Conservation (phyloP, 371 early-diverging fungal genomes). For the Haplosporangium sp. region DNA sequence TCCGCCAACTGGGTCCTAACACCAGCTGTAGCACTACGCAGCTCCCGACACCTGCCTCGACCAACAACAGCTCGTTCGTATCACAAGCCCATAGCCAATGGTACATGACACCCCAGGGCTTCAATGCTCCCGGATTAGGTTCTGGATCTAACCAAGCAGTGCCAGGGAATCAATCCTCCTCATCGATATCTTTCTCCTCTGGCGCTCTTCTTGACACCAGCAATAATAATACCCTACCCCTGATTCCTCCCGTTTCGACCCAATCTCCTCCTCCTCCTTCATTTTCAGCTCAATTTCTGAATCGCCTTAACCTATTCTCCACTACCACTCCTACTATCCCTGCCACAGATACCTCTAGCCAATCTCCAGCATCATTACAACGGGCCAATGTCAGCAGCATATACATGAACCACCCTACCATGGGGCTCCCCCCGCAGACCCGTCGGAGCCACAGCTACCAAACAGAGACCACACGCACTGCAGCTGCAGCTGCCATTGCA, state of each 20-base stretch:
- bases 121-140: neutral
- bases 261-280: slow-evolving; percentile 4
- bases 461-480: slow-evolving; percentile 33
- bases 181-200: neutral
- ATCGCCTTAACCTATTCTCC: slow-evolving; percentile 30
- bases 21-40: slow-evolving; percentile 6
- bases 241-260: slow-evolving; percentile 7
- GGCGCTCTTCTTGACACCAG: neutral
- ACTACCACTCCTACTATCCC: slow-evolving; percentile 1
- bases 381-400: neutral
- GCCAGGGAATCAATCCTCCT: neutral
- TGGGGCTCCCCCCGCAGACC: too few relatives aligned
- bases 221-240: neutral
- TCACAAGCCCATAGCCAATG: slow-evolving; percentile 6
- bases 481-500: slow-evolving; percentile 33
- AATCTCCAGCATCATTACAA: neutral
- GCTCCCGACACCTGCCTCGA: slow-evolving; percentile 27
- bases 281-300: slow-evolving; percentile 26
- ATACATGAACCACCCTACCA: neutral
- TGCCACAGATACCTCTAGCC: slow-evolving; percentile 1
- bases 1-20: slow-evolving; percentile 23
- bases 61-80: slow-evolving; percentile 14
- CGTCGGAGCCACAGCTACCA: neutral
- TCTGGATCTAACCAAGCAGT: neutral
- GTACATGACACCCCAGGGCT: neutral